phyloP scores from a whole-genome alignment of 805 yeast species.

The Schizosaccharomyces osmophilus region DNA sequence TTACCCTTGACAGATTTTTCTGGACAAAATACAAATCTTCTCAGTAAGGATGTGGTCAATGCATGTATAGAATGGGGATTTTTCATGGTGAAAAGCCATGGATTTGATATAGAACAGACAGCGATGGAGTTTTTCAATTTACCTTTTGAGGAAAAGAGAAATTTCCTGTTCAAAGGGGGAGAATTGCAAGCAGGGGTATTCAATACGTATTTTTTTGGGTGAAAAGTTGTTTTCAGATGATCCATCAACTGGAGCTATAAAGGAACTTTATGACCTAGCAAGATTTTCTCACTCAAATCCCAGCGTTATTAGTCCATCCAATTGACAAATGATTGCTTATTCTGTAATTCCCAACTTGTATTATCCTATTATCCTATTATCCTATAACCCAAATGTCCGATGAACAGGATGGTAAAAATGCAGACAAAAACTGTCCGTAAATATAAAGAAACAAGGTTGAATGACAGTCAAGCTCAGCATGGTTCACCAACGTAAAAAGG shows the following conservation, averaged over 20 bases:
- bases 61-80: neutral
- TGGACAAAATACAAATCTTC: neutral
- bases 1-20: neutral
- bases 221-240: neutral
- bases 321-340: neutral
- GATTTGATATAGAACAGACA: neutral
- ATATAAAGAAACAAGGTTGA: too few species aligned
- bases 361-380: neutral
- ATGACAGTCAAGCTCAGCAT: too few species aligned
- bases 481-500: too few species aligned
- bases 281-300: neutral
- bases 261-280: neutral
- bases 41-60: neutral
- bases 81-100: neutral
- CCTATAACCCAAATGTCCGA: neutral
- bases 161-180: neutral
- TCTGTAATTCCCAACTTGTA: neutral
- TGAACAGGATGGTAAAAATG: neutral
- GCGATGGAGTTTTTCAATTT: neutral
- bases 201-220: neutral
- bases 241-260: neutral
- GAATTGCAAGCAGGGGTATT: neutral
- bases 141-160: neutral
- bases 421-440: neutral
- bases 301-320: neutral